Evolutionary conservation across 129 eudicot genomes (phyloP), one percentile per base, ranked within the genome.

Genomic region (Artemisia tridentata): DNA sequence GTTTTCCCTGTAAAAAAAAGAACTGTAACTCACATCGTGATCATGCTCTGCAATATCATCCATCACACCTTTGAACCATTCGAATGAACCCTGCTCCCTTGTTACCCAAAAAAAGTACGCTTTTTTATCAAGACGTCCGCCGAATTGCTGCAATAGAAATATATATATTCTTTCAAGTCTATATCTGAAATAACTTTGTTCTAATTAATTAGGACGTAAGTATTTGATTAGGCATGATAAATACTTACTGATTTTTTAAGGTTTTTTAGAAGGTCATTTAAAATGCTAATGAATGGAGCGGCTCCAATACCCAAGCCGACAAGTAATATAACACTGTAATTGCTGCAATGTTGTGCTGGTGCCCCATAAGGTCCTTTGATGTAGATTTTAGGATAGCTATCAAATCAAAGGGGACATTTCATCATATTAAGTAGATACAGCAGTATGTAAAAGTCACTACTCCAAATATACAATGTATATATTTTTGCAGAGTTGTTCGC

Each of bases 41-140:
- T 92, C 98, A 31, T 85, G 71, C 23, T 92, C 95, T 12, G 98
- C 88, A 14, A 92, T 72, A 53, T 92, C 98, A 77, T 92, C 92
- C 98, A 92, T 89, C 19, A 92, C 98, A 10, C 95, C 98, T 83
- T 89, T 92, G 77, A 92, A 92, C 98, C 98, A 92, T 27, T 92
- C 96, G 25, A 92, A 92, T 7, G 98, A 92, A 21, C 90, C 95
- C 80, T 92, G 98, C 78, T 92, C 98, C 78, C 96, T 81, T 38
- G 98, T 92, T 18, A 92, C 95, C 98, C 98, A 92, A 68, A 85
- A 92, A 67, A 92, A 92, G 72, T 92, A 92, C 7, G 98, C 98
- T 83, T 92, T 86, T 53, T 77, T 77, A 63, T 81, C 78, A 11
- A 92, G 85, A 56, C 51, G 80, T 67, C 74, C 34, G 7, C 78